These are phyloP conservation scores for Suillus plorans DNA, from an alignment of 768 basidiomycete genomes.

Conservation along the genomic window DNA sequence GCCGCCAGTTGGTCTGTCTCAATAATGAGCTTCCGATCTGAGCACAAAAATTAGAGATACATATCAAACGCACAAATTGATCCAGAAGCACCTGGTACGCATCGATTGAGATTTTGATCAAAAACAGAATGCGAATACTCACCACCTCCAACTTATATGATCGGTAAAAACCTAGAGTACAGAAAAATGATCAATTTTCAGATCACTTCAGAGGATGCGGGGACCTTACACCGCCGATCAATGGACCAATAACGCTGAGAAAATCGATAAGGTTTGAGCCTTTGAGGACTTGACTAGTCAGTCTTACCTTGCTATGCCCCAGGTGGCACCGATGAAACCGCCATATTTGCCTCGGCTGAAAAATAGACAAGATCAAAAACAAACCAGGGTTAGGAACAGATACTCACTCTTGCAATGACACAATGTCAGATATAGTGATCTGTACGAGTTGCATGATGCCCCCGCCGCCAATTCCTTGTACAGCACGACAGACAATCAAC, in stretches of 20 bases:
- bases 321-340: conserved; percentile 39
- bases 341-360: conserved; percentile 39
- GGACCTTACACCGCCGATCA: conserved; percentile 35
- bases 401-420: conserved; percentile 30
- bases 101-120: background rate
- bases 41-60: background rate
- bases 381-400: background rate
- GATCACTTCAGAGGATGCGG: background rate
- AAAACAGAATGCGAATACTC: conserved; percentile 12
- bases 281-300: background rate
- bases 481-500: conserved; percentile 40
- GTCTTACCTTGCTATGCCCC: conserved; percentile 39
- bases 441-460: conserved; percentile 38
- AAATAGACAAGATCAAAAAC: background rate
- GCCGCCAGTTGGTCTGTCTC: conserved; percentile 36
- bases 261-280: background rate
- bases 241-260: conserved; percentile 41
- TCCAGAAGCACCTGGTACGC: conserved; percentile 32
- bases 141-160: conserved; percentile 41
- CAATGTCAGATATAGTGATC: conserved; percentile 42
- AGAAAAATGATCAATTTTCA: background rate
- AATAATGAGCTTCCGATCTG: background rate
- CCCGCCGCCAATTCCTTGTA: conserved; percentile 46
- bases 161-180: conserved; percentile 31
- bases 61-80: conserved; percentile 30